phyloP scores from a whole-genome alignment of 2,329 filamentous ascomycete species.

The Epichloe festucae region DNA sequence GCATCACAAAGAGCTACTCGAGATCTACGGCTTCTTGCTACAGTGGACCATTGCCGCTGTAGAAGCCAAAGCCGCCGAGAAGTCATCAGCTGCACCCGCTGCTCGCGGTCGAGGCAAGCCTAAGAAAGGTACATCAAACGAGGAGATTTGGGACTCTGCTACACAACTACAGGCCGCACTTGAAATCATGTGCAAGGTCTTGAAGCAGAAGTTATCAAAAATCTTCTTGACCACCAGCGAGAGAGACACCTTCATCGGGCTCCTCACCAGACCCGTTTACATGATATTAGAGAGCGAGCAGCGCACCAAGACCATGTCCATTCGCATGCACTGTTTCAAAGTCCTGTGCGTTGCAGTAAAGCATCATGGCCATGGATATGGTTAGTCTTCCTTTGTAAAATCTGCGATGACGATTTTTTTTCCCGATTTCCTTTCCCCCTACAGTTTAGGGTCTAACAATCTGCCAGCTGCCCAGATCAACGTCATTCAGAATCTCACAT shows the following conservation, averaged over 20 bases:
- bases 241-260: constrained; percentile 82
- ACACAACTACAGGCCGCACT: constrained; percentile 77
- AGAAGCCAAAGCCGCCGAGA: constrained; percentile 86
- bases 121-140: constrained; percentile 67
- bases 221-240: constrained; percentile 96
- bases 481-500: constrained; percentile 93
- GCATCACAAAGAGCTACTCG: constrained; percentile 82
- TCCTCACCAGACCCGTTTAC: constrained; percentile 88
- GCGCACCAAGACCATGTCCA: constrained; percentile 73
- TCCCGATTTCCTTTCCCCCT: background rate
- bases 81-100: constrained; percentile 55
- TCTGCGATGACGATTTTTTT: background rate
- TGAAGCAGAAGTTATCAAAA: constrained; percentile 81
- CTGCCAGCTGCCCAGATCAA: constrained; percentile 78
- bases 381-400: constrained; percentile 31
- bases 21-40: constrained; percentile 86
- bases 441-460: constrained; percentile 13
- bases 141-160: constrained; percentile 78
- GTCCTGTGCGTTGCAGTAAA: constrained; percentile 94
- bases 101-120: constrained; percentile 61
- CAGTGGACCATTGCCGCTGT: constrained; percentile 95
- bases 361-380: constrained; percentile 93
- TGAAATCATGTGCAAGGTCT: constrained; percentile 89
- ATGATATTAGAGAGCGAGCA: constrained; percentile 89
- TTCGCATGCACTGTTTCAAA: constrained; percentile 95